phyloP scores from a whole-genome alignment of 225 moss, liverwort and hornwort species.

The Rhytidiadelphus loreus region DNA sequence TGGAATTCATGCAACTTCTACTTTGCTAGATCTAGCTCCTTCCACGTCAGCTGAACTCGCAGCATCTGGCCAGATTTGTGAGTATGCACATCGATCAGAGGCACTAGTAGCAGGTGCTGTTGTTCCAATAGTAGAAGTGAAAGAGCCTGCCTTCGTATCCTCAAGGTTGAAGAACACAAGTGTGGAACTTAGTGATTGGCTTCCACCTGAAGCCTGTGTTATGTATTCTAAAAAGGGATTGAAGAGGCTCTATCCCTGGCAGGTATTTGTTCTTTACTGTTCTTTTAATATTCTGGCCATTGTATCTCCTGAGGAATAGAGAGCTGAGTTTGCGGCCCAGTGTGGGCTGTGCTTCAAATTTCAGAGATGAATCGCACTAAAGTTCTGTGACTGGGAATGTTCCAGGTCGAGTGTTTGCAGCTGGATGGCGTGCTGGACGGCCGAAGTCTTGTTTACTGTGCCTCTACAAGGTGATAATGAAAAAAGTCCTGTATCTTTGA shows the following conservation, averaged over 20 bases:
- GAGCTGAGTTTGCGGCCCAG: background rate
- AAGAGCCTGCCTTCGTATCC: background rate
- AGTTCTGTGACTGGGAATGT: slow-evolving; percentile 7
- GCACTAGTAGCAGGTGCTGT: background rate
- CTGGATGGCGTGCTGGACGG: slow-evolving; percentile 77
- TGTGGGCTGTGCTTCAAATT: background rate
- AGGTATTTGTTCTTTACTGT: slow-evolving; percentile 33
- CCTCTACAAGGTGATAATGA: slow-evolving; percentile 79
- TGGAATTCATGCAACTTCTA: background rate
- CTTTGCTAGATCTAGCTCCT: background rate
- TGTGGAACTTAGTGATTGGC: slow-evolving; percentile 66
- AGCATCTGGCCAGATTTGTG: background rate
- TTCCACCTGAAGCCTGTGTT: slow-evolving; percentile 63
- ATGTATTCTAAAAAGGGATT: slow-evolving; percentile 70
- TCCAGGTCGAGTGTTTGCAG: slow-evolving; percentile 80
- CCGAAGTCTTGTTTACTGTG: slow-evolving; percentile 86
- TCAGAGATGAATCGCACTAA: slow-evolving; percentile 7
- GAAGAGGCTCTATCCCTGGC: slow-evolving; percentile 74
- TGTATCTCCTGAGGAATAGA: background rate
- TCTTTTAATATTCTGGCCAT: background rate
- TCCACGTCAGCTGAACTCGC: background rate
- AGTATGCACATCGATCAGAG: background rate
- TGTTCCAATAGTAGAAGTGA: background rate
- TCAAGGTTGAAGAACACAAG: slow-evolving; percentile 10
- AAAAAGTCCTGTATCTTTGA: background rate